Conservation (phyloP, 495 filamentous ascomycete genomes). For the Umbilicaria muhlenbergii region DNA sequence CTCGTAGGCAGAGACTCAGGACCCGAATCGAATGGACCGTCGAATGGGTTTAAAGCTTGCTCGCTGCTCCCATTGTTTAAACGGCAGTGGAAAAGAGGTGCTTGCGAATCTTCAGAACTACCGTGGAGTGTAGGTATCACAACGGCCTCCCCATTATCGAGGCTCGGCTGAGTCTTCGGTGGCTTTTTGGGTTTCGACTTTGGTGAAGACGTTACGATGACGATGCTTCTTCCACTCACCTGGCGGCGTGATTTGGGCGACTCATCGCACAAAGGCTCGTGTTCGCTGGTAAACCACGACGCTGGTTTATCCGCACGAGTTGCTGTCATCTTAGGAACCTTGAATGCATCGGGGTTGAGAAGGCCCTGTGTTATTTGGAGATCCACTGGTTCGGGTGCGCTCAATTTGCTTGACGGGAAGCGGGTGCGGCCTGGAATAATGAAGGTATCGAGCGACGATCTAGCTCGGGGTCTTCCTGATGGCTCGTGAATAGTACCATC, state of each 20-base stretch:
- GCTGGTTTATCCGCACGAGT: background rate
- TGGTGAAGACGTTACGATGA: too few species aligned
- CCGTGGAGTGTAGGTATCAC: too few species aligned
- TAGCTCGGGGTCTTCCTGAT: background rate
- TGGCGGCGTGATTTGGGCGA: background rate
- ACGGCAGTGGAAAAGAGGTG: too few species aligned
- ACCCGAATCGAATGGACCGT: conserved; percentile 4
- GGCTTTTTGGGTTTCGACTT: too few species aligned
- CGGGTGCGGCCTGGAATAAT: conserved; percentile 8
- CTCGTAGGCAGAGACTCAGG: conserved; percentile 11
- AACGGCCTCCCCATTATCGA: too few species aligned
- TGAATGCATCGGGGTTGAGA: conserved; percentile 1
- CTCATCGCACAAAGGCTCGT: background rate
- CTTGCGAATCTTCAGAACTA: too few species aligned
- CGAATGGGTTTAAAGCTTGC: background rate
- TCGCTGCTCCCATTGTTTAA: too few species aligned
- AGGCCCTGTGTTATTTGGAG: conserved; percentile 11
- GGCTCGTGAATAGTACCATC: background rate
- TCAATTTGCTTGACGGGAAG: conserved; percentile 7
- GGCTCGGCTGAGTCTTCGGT: too few species aligned
- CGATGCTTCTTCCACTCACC: too few species aligned
- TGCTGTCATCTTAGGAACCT: background rate
- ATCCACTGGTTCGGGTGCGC: conserved; percentile 2
- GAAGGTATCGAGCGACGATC: conserved; percentile 11
- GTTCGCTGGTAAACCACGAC: background rate